Evolutionary conservation across 1,139 yeast species (phyloP).

Genomic region (Candida mesenterica): DNA sequence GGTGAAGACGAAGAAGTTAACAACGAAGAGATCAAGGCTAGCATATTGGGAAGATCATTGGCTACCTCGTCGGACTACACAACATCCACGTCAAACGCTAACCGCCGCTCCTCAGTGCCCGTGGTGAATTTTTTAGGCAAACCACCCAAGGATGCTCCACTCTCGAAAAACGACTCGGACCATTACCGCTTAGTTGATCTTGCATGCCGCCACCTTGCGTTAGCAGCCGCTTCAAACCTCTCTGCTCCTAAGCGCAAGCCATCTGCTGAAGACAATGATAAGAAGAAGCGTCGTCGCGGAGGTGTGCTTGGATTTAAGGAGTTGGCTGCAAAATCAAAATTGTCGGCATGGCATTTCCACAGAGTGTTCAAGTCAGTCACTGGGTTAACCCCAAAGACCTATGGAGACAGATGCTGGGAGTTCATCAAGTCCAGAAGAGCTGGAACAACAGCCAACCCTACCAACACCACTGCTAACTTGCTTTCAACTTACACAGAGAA

Average conservation of each 20-base stretch:
- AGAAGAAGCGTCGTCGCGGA: conserved; percentile 69
- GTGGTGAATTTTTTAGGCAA: conserved; percentile 24
- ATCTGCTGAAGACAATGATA: conserved; percentile 16
- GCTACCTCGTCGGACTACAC: conserved; percentile 24
- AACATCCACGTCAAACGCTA: conserved; percentile 22
- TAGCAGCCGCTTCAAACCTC: conserved; percentile 68
- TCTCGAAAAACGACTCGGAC: conserved; percentile 61
- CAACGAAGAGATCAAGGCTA: conserved; percentile 38
- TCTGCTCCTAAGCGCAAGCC: conserved; percentile 19
- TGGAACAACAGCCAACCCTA: conserved; percentile 5
- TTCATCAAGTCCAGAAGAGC: conserved; percentile 34
- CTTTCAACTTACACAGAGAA: no score
- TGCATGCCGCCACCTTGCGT: conserved; percentile 81
- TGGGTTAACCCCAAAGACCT: conserved; percentile 82
- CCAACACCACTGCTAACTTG: no score
- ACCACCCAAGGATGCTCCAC: conserved; percentile 27
- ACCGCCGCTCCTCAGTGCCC: conserved; percentile 26
- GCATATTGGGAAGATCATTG: conserved; percentile 24
- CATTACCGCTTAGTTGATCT: conserved; percentile 71
- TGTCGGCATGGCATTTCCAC: conserved; percentile 94
- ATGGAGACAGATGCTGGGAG: conserved; percentile 86
- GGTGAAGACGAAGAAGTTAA: conserved; percentile 46
- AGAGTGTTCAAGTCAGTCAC: conserved; percentile 84
- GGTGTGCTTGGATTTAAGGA: conserved; percentile 89
- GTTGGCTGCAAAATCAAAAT: conserved; percentile 77